These are phyloP conservation scores for Sodiomyces alkalinus DNA, from an alignment of 2,329 filamentous ascomycete species.

Conservation along the genomic window DNA sequence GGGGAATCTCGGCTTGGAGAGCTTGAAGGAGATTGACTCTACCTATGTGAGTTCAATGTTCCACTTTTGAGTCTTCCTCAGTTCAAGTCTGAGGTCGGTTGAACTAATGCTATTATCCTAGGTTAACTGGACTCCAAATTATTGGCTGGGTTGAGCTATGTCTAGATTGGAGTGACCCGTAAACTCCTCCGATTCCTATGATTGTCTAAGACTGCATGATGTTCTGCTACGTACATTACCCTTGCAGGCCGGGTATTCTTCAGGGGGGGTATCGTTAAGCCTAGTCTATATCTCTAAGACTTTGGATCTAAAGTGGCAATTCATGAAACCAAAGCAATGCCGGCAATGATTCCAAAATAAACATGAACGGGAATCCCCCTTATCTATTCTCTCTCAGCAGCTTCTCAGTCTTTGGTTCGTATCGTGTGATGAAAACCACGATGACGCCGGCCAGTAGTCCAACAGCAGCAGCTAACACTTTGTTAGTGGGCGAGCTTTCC, in stretches of 20 bases:
- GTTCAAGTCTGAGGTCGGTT: no score
- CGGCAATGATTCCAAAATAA: no score
- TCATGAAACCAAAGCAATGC: no score
- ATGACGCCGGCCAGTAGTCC: conserved; percentile 1
- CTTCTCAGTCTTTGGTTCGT: conserved; percentile 2
- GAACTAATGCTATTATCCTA: conserved; percentile 3
- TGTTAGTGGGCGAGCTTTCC: neutral
- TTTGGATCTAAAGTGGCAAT: no score
- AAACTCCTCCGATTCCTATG: no score
- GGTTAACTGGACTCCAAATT: conserved; percentile 16
- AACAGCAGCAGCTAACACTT: conserved; percentile 2
- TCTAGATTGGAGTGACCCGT: no score
- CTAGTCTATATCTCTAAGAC: no score
- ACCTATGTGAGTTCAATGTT: conserved; percentile 3
- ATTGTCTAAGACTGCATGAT: no score
- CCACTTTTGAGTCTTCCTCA: accelerated
- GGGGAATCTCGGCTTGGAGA: conserved; percentile 24
- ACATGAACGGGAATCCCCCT: no score
- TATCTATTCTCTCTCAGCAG: neutral
- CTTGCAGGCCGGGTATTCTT: no score
- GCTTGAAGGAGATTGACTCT: conserved; percentile 19
- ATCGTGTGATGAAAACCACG: conserved; percentile 1
- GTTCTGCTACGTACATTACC: no score
- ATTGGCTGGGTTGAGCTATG: conserved; percentile 6
- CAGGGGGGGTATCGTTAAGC: no score